phyloP scores from a whole-genome alignment of 306 rosid species.

The Sesbania bispinosa region DNA sequence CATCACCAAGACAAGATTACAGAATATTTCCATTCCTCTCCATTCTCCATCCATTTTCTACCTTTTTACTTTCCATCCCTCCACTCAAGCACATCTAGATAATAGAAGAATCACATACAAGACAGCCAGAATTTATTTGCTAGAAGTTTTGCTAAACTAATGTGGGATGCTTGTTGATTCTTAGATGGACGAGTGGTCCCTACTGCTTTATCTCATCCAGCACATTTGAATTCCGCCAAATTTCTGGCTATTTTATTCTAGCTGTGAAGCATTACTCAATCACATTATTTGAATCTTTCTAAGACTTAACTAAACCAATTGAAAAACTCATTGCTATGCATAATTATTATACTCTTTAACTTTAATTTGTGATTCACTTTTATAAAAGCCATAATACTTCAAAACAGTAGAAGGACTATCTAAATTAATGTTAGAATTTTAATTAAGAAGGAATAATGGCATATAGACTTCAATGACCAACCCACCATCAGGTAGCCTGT shows the following conservation, averaged over 20 bases:
- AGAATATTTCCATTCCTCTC: background rate
- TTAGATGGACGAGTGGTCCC: background rate
- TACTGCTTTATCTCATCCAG: background rate
- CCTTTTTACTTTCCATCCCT: background rate
- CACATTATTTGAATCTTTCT: background rate
- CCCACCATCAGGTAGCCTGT: constrained; percentile 45
- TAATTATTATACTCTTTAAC: background rate
- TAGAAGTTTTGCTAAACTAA: background rate
- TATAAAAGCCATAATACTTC: background rate
- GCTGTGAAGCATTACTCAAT: background rate
- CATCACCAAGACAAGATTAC: background rate
- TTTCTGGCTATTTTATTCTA: background rate
- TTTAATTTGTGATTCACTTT: background rate
- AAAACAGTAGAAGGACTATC: constrained; percentile 6
- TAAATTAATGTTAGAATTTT: constrained; percentile 27
- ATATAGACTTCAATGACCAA: constrained; percentile 44
- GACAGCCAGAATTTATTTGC: background rate
- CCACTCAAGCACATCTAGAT: background rate
- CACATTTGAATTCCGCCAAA: background rate
- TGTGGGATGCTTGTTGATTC: background rate
- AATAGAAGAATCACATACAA: background rate
- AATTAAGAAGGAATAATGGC: constrained; percentile 26
- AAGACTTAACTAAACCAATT: background rate
- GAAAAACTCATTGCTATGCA: background rate
- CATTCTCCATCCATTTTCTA: background rate